phyloP scores from a whole-genome alignment of 202 grass and related monocot species.

The Saccharum hybrid region DNA sequence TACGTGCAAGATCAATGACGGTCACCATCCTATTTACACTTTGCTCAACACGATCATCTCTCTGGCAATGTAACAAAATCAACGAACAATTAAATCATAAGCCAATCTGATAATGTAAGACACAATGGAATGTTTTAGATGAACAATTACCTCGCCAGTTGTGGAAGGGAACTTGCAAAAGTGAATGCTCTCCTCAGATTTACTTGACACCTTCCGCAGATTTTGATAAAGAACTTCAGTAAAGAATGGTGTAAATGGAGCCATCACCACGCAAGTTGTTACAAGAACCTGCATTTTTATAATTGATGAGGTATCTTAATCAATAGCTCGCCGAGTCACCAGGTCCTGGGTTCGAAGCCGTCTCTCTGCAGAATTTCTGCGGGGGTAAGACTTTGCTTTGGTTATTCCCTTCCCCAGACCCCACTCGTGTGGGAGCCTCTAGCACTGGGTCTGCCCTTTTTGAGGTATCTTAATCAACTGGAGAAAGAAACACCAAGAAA shows the following conservation, averaged over 20 bases:
- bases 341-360: too few species aligned
- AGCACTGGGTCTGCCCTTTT: too few species aligned
- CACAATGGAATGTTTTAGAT: conserved; percentile 29
- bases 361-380: too few species aligned
- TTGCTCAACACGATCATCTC: conserved; percentile 96
- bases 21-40: conserved; percentile 98
- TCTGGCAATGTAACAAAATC: conserved; percentile 59
- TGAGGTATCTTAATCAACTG: too few species aligned
- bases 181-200: conserved; percentile 88
- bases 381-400: too few species aligned
- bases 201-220: conserved; percentile 74
- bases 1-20: conserved; percentile 95
- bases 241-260: conserved; percentile 99
- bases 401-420: too few species aligned
- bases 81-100: conserved; percentile 30
- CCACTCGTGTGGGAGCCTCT: too few species aligned
- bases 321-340: too few species aligned
- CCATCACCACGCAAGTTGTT: conserved; percentile 88
- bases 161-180: conserved; percentile 91
- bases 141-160: conserved; percentile 72
- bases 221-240: conserved; percentile 99
- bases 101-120: conserved; percentile 28
- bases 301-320: conserved; percentile 16
- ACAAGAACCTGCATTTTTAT: conserved; percentile 77
- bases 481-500: conserved; percentile 37